Base-by-base conservation (phyloP, 768 basidiomycete genomes). In the Suillus decipiens region DNA sequence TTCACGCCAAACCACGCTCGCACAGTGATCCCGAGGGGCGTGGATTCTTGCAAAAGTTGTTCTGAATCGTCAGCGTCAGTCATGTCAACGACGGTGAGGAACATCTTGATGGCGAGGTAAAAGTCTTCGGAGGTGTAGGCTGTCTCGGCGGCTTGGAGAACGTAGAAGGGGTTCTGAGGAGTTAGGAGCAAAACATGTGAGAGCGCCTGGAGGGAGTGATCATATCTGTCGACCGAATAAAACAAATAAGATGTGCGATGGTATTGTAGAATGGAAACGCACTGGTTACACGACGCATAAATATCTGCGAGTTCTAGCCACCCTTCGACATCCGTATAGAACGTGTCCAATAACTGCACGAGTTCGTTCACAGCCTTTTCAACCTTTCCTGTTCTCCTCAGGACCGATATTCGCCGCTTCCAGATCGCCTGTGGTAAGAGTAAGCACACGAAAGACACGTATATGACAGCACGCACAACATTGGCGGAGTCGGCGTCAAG, bases 241-340 rank as follows among this genome's bases (percentile, higher is more conserved):
- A 14, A 41, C 41, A 9, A 33, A 22, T 19, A 48, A 15, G 11
- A 8, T 15, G 14, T 50, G 12, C 17, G 9, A 19, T 48, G 9
- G 4, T 19, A 15, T 15, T 11, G 51, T 34, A 45, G 43, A 5
- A 45, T 31, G 28, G 50, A 63, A 3, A 78, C 90, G 59, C 65
- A 95, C 92, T 90, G 88, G 67, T 86, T 85, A 68, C 89, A 87
- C 12, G 84, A 81, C 5, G 87, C 79, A 68, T 96, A 93, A 5
- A 93, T 84, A 69, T 92, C 89, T 0, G 92, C 88, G 28, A 97
- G 84, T 72, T 95, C 90, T 19, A 92, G 76, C 95, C 95, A 96
- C 12, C 85, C 93, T 67, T 95, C 93, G 15, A 89, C 79, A 66
- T 97, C 95, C 24, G 87, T 86, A 72, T 96, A 97, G 72, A 94